Percentiles rank a stretch among this genome's conserved stretches.
Evolutionary conservation across 192 early-diverging fungal genomes (phyloP).

Genomic region (Backusella parvicylindrica): DNA sequence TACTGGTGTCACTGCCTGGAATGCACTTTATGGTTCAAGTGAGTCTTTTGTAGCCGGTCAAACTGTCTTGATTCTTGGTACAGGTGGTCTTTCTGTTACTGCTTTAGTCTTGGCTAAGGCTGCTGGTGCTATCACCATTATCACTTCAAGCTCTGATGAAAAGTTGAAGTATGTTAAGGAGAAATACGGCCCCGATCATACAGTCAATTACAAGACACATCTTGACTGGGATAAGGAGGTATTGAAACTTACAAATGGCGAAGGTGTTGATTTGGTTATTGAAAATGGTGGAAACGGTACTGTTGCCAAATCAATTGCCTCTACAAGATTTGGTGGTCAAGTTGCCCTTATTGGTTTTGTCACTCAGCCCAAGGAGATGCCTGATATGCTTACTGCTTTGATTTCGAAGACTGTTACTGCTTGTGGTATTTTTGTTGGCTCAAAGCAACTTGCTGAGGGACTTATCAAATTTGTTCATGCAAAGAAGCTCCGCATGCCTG

Average conservation of each 20-base stretch:
- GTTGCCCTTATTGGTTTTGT: constrained; percentile 16
- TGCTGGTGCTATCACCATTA: constrained; percentile 15
- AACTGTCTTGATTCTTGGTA: constrained; percentile 18
- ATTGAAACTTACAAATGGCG: constrained; percentile 5
- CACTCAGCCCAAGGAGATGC: neutral
- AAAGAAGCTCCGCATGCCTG: neutral
- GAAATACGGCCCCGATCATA: constrained; percentile 1
- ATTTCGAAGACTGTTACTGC: neutral
- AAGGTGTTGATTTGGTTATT: constrained; percentile 14
- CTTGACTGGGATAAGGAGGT: constrained; percentile 23
- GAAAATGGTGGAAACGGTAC: constrained; percentile 22
- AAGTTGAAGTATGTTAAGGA: constrained; percentile 10
- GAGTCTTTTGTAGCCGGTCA: neutral
- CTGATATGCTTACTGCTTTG: constrained; percentile 8
- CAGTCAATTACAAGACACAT: constrained; percentile 17
- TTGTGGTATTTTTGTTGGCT: constrained; percentile 19
- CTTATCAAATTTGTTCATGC: constrained; percentile 6
- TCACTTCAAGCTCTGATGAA: constrained; percentile 23
- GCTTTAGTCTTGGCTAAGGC: constrained; percentile 10
- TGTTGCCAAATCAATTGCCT: constrained; percentile 11
- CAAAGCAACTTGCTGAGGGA: constrained; percentile 12
- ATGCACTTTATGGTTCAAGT: constrained; percentile 8
- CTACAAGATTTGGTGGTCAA: neutral
- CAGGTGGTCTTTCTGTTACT: constrained; percentile 19
- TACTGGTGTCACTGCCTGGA: constrained; percentile 19